phyloP scores from a whole-genome alignment of 1,284 basidiomycete species.

The Irpex sp. region DNA sequence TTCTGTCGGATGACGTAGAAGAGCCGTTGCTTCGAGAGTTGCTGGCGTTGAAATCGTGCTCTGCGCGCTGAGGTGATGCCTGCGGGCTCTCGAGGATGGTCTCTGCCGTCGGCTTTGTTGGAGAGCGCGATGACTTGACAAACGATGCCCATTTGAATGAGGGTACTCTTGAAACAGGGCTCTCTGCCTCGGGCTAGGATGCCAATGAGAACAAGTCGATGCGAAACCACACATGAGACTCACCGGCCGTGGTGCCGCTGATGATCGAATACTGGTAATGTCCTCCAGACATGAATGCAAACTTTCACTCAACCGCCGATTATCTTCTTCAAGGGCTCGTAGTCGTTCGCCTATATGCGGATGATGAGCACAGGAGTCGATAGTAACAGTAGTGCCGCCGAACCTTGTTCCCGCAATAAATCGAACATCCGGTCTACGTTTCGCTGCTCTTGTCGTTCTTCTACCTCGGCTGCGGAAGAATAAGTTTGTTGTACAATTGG shows the following conservation, averaged over 20 bases:
- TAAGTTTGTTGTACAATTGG: conserved; percentile 7
- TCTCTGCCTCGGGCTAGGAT: conserved; percentile 42
- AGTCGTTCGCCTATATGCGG: conserved; percentile 60
- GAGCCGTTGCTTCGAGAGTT: conserved; percentile 18
- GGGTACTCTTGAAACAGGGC: conserved; percentile 58
- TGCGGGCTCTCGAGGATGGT: conserved; percentile 62
- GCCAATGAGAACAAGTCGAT: conserved; percentile 8
- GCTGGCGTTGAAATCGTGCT: conserved; percentile 52
- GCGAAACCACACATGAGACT: background rate
- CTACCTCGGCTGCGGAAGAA: conserved; percentile 54
- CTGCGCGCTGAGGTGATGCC: conserved; percentile 69
- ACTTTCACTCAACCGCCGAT: conserved; percentile 59
- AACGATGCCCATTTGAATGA: conserved; percentile 84
- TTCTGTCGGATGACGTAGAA: conserved; percentile 22
- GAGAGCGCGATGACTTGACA: conserved; percentile 67
- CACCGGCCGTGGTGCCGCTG: conserved; percentile 30
- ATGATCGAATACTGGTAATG: conserved; percentile 44
- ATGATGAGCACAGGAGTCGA: conserved; percentile 3
- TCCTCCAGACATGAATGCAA: conserved; percentile 67
- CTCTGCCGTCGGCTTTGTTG: conserved; percentile 63
- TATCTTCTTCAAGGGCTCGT: conserved; percentile 70
- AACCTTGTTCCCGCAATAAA: conserved; percentile 77
- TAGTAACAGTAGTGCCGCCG: conserved; percentile 12
- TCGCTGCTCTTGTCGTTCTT: conserved; percentile 55
- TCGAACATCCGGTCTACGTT: conserved; percentile 68